Evolutionary conservation across 2,329 filamentous ascomycete species (phyloP).

Genomic region (Chalara sp.): DNA sequence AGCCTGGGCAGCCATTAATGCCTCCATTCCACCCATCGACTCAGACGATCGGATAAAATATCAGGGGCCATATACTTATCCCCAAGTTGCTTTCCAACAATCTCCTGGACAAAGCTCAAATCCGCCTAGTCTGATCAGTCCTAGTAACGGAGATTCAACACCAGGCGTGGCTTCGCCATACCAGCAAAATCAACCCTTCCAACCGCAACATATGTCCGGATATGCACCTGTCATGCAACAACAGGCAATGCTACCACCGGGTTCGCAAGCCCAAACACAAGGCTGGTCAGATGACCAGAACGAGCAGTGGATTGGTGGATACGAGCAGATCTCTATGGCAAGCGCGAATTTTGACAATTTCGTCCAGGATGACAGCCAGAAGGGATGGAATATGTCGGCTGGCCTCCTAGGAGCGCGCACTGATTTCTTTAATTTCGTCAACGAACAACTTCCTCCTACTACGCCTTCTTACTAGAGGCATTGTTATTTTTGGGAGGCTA

Average conservation of each 20-base stretch:
- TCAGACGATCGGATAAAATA: constrained; percentile 19
- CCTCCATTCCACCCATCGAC: constrained; percentile 14
- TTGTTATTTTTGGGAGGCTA: no score
- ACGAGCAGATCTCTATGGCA: background rate
- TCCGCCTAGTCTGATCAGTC: constrained; percentile 18
- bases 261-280: background rate
- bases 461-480: no score
- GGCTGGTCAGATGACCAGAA: background rate
- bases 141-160: constrained; percentile 20
- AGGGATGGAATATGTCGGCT: no score
- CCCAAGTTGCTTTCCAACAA: constrained; percentile 11
- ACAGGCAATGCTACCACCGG: background rate
- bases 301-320: background rate
- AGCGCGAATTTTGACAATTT: background rate
- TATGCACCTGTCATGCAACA: constrained; percentile 7
- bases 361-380: background rate
- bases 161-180: constrained; percentile 21
- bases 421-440: no score
- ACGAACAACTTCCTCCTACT: no score
- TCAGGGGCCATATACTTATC: constrained; percentile 3
- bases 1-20: constrained; percentile 23
- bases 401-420: no score
- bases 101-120: constrained; percentile 17
- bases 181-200: constrained; percentile 3
- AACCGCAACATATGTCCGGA: constrained; percentile 1